These are phyloP conservation scores for Penicillium italicum DNA, from an alignment of 2,329 filamentous ascomycete genomes.

Conservation along the genomic window DNA sequence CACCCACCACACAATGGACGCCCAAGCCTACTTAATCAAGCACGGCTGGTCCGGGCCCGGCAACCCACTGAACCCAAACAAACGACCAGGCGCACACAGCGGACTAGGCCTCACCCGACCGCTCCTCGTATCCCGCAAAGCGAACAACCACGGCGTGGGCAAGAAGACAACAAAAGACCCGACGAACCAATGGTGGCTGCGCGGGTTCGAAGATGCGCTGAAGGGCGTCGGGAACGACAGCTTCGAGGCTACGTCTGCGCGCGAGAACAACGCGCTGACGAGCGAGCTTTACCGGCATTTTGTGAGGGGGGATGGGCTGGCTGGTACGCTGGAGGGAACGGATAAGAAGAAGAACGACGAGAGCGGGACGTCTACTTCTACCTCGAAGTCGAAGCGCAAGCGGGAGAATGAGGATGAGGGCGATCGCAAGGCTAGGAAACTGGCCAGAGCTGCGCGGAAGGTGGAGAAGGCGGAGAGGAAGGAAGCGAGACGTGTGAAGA, in stretches of 20 bases:
- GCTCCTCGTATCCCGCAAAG: slow-evolving; percentile 76
- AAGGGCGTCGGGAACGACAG: slow-evolving; percentile 66
- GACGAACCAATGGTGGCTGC: slow-evolving; percentile 93
- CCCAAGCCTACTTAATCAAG: slow-evolving; percentile 72
- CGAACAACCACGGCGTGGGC: slow-evolving; percentile 77
- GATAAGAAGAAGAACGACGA: slow-evolving; percentile 11
- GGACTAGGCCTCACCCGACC: slow-evolving; percentile 76
- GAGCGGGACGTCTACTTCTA: slow-evolving; percentile 11
- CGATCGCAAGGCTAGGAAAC: slow-evolving; percentile 17
- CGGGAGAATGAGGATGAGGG: slow-evolving; percentile 36
- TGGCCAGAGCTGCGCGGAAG: slow-evolving; percentile 37
- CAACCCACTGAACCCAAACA: slow-evolving; percentile 74
- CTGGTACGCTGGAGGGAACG: slow-evolving; percentile 57
- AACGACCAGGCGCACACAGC: slow-evolving; percentile 51
- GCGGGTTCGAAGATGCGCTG: slow-evolving; percentile 86
- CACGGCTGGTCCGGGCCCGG: slow-evolving; percentile 90
- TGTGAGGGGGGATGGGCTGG: slow-evolving; percentile 72
- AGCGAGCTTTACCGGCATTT: slow-evolving; percentile 74
- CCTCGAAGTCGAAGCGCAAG: slow-evolving; percentile 25
- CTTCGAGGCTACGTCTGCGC: slow-evolving; percentile 56
- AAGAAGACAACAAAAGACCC: slow-evolving; percentile 63
- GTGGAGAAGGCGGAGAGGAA: slow-evolving; percentile 20
- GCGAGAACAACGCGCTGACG: slow-evolving; percentile 41
- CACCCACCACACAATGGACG: slow-evolving; percentile 61
- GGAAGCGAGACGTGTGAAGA: slow-evolving; percentile 22